Base-by-base conservation (phyloP, 2,329 filamentous ascomycete species). In the Pseudopithomyces chartarum region DNA sequence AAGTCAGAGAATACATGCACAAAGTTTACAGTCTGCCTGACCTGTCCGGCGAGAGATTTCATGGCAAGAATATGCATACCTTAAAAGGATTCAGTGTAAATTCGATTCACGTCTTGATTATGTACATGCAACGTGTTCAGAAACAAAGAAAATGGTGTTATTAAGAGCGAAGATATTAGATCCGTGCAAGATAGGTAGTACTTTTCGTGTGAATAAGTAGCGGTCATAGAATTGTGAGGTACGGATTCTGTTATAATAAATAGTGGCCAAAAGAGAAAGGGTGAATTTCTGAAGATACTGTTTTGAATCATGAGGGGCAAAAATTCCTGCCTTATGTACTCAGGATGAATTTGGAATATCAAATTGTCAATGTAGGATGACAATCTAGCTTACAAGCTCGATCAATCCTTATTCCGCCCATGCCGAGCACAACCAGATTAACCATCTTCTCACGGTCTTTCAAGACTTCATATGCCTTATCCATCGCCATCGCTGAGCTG, bases 21-120 rank as follows among this genome's bases (percentile, higher is more conserved):
- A 22, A 52, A 56, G 13, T 48, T 56, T 33, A 56, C 54, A 2
- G 29, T 48, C 23, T 42, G 54, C 13, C 8, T 4, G 26, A 42
- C 48, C n/a, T 48, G 42, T 1, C 48, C 22, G 1, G 48, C 42
- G 0, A 52, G 20, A 19, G 11, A 19, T 19, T 52, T 42, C 6
- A 56, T 12, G 5, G 58, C 52, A 2, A 73, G 50, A 1, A 67
- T 68, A 12, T 56, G 60, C 36, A 73, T 61, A 4, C 64, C 56
- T 17, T 56, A 46, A 6, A 55, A 40, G 33, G 8, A 29, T 4
- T 29, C 26, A 29, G 26, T 29, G 26, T 8, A 29, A 5, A 8
- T 4, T 29, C 8, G 26, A 8, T 29, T 29, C 26, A 8, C 8
- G n/a, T 29, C 8, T 29, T 29, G 26, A 5, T 4, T 29, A 29